A percentile compares a stretch with the other conserved stretches of the same genome.
These are phyloP conservation scores for Monosporascus sp. DNA, from an alignment of 2,329 filamentous ascomycete species.

Conservation along the genomic window DNA sequence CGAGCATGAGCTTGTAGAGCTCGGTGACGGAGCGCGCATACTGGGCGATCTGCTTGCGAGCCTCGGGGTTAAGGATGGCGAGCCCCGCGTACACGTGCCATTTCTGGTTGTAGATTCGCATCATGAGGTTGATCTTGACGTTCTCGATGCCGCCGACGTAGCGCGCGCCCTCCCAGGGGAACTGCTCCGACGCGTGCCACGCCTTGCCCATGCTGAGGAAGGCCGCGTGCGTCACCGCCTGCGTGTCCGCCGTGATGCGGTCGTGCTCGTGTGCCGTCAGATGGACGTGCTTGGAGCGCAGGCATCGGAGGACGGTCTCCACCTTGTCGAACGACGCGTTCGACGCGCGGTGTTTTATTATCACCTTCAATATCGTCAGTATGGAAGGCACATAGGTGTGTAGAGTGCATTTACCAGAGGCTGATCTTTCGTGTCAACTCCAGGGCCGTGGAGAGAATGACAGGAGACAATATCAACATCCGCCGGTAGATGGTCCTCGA, in stretches of 20 bases:
- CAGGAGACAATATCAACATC: slow-evolving; percentile 94
- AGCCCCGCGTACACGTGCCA: slow-evolving; percentile 99
- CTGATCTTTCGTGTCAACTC: slow-evolving; percentile 81
- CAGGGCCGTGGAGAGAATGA: slow-evolving; percentile 92
- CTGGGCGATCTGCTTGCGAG: slow-evolving; percentile 86
- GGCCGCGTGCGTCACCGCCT: slow-evolving; percentile 94
- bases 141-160: slow-evolving; percentile 98
- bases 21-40: slow-evolving; percentile 91
- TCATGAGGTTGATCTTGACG: slow-evolving; percentile 96
- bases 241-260: slow-evolving; percentile 95
- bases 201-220: slow-evolving; percentile 97
- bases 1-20: slow-evolving; percentile 94
- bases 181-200: slow-evolving; percentile 92
- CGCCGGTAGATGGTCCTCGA: slow-evolving; percentile 77
- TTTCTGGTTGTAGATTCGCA: slow-evolving; percentile 97
- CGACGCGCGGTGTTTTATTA: slow-evolving; percentile 89
- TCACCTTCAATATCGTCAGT: slow-evolving; percentile 40
- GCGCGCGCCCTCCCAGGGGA: slow-evolving; percentile 93
- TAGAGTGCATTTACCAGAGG: slow-evolving; percentile 60
- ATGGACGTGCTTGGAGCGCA: slow-evolving; percentile 80
- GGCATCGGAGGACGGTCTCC: slow-evolving; percentile 73
- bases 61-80: slow-evolving; percentile 92
- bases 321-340: slow-evolving; percentile 72
- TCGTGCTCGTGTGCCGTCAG: slow-evolving; percentile 86
- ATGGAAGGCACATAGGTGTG: not conserved